Evolutionary conservation across 2,329 filamentous ascomycete species (phyloP).

Genomic region (Hypocrella siamensis): DNA sequence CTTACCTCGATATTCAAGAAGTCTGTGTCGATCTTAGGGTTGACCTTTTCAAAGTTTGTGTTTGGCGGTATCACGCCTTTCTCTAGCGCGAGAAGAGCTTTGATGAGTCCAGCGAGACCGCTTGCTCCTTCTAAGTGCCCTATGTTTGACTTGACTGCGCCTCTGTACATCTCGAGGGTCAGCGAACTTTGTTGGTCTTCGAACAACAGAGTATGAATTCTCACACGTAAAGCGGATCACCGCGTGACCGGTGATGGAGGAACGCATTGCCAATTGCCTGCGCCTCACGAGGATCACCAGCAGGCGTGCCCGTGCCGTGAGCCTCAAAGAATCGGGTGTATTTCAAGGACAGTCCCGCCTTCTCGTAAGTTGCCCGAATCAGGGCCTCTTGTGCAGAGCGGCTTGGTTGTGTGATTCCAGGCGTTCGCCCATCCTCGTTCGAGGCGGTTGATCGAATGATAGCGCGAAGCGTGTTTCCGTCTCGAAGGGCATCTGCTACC

Average conservation of each 20-base stretch:
- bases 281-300: constrained; percentile 9
- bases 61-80: too few relatives aligned
- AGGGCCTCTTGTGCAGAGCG: constrained; percentile 6
- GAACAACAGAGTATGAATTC: too few relatives aligned
- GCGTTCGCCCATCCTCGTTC: neutral
- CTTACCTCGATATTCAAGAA: too few relatives aligned
- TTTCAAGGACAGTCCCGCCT: constrained; percentile 7
- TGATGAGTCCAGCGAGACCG: too few relatives aligned
- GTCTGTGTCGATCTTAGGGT: too few relatives aligned
- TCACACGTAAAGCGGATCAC: neutral
- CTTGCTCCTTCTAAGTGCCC: too few relatives aligned
- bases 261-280: too few relatives aligned
- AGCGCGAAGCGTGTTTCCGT: constrained; percentile 19
- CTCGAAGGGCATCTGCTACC: constrained; percentile 17
- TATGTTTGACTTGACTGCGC: too few relatives aligned
- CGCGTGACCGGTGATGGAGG: neutral
- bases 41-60: too few relatives aligned
- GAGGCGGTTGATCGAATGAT: neutral
- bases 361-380: constrained; percentile 1
- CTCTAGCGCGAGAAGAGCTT: too few relatives aligned
- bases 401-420: constrained; percentile 1
- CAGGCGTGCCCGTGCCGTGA: constrained; percentile 18
- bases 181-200: too few relatives aligned
- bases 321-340: constrained; percentile 19
- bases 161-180: too few relatives aligned